A percentile compares a stretch with the other conserved stretches of the same genome.
phyloP scores from a whole-genome alignment of 2,329 filamentous ascomycete genomes.

The Penicillium paneum region DNA sequence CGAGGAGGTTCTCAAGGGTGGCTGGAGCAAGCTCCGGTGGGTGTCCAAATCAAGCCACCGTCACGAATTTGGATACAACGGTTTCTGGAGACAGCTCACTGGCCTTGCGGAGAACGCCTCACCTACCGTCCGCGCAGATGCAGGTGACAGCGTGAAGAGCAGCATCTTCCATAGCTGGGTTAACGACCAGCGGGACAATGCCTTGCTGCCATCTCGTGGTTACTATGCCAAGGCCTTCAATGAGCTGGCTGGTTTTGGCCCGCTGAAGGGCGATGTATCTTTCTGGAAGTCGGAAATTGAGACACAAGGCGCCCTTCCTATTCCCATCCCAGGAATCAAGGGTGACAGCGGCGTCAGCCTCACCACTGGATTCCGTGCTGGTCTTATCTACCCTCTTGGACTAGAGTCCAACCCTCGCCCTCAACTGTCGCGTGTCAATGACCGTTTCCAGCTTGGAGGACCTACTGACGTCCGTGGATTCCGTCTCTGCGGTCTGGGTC shows the following conservation, averaged over 20 bases:
- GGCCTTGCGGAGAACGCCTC: slow-evolving; percentile 72
- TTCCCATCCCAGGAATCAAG: slow-evolving; percentile 66
- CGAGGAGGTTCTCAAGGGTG: slow-evolving; percentile 81
- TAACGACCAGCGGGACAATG: slow-evolving; percentile 76
- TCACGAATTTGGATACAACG: slow-evolving; percentile 77
- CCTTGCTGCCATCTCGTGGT: slow-evolving; percentile 77
- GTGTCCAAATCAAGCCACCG: slow-evolving; percentile 60
- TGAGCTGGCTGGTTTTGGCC: slow-evolving; percentile 84
- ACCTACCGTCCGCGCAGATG: slow-evolving; percentile 75
- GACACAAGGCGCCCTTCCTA: slow-evolving; percentile 69
- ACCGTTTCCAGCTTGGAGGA: slow-evolving; percentile 91
- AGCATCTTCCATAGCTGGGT: slow-evolving; percentile 78
- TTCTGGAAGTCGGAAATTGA: slow-evolving; percentile 93
- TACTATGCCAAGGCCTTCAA: slow-evolving; percentile 74
- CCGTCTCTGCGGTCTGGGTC: slow-evolving; percentile 81
- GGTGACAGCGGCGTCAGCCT: slow-evolving; percentile 75
- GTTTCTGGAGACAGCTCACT: slow-evolving; percentile 85
- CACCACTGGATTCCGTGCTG: slow-evolving; percentile 75
- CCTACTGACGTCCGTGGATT: slow-evolving; percentile 95
- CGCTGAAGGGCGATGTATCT: slow-evolving; percentile 81
- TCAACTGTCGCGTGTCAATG: slow-evolving; percentile 76
- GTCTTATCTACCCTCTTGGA: slow-evolving; percentile 77
- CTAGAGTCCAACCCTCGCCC: slow-evolving; percentile 55
- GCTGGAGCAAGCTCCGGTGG: slow-evolving; percentile 73
- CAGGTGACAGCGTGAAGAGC: slow-evolving; percentile 88